These are phyloP conservation scores for Venturia effusa DNA, from an alignment of 2,329 filamentous ascomycete genomes.

Conservation along the genomic window DNA sequence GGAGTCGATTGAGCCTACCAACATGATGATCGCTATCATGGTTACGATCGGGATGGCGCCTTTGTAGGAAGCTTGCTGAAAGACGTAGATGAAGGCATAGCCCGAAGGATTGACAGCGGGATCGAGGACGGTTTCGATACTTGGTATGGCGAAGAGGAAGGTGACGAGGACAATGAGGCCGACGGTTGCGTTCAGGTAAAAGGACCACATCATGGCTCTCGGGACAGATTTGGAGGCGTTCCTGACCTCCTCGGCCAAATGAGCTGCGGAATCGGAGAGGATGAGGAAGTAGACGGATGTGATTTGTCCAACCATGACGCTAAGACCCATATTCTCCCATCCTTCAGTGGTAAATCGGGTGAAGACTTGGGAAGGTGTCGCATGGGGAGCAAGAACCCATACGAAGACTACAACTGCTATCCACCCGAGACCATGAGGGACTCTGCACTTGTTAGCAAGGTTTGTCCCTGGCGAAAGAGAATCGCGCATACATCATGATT, in stretches of 20 bases:
- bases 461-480: conserved; percentile 10
- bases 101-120: conserved; percentile 18
- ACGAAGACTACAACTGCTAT: conserved; percentile 18
- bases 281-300: conserved; percentile 19
- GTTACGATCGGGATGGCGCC: conserved; percentile 18
- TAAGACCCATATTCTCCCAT: conserved; percentile 24
- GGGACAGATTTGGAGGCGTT: conserved; percentile 31
- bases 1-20: conserved; percentile 18
- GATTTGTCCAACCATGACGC: conserved; percentile 24
- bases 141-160: not conserved
- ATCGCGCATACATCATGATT: conserved; percentile 18
- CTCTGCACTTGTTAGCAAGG: not conserved
- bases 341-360: conserved; percentile 27
- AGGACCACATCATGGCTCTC: conserved; percentile 28
- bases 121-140: not conserved
- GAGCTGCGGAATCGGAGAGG: conserved; percentile 28
- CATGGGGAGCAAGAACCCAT: conserved; percentile 19
- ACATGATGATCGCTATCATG: conserved; percentile 17
- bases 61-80: conserved; percentile 18
- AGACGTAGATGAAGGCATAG: conserved; percentile 27
- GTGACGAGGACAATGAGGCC: not conserved
- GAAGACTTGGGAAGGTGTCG: conserved; percentile 23
- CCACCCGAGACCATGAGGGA: conserved; percentile 26
- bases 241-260: conserved; percentile 34
- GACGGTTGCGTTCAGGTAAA: not conserved